Percentiles rank a stretch among this genome's conserved stretches.
Conservation (phyloP, 2,329 filamentous ascomycete genomes). For the Rutstroemia sydowiana region DNA sequence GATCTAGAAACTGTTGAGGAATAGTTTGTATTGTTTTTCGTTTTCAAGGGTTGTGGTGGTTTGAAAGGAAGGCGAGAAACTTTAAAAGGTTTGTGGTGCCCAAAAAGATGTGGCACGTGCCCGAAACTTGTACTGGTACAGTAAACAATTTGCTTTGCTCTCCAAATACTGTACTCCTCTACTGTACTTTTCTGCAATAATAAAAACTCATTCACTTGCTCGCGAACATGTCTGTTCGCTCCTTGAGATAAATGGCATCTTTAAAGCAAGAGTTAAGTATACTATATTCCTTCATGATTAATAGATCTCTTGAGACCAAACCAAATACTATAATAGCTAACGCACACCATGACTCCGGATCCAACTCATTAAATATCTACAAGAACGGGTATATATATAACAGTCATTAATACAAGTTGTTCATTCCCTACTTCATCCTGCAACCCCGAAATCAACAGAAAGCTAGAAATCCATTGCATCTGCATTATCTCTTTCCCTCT, state of each 20-base stretch:
- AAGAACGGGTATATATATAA: slow-evolving; percentile 2
- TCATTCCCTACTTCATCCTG: not conserved
- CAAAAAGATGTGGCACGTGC: not conserved
- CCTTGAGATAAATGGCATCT: no score
- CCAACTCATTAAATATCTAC: no score
- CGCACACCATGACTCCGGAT: no score
- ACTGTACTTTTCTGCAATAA: no score
- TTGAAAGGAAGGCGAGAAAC: slow-evolving; percentile 8
- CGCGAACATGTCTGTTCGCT: no score
- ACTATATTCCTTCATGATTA: no score
- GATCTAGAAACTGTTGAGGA: slow-evolving; percentile 1
- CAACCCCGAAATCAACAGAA: not conserved
- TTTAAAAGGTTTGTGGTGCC: slow-evolving; percentile 5
- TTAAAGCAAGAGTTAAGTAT: no score
- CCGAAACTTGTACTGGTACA: not conserved
- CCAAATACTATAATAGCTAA: no score
- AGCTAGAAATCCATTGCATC: slow-evolving; percentile 56
- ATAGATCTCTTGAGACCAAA: no score
- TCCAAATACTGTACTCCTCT: no score
- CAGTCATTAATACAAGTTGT: not conserved
- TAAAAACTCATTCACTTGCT: no score
- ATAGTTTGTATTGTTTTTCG: not conserved
- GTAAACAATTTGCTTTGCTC: no score
- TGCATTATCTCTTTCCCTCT: slow-evolving; percentile 42
- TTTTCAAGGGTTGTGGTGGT: slow-evolving; percentile 1